Evolutionary conservation across 495 filamentous ascomycete species (phyloP).

Genomic region (Penicillium odoratum): DNA sequence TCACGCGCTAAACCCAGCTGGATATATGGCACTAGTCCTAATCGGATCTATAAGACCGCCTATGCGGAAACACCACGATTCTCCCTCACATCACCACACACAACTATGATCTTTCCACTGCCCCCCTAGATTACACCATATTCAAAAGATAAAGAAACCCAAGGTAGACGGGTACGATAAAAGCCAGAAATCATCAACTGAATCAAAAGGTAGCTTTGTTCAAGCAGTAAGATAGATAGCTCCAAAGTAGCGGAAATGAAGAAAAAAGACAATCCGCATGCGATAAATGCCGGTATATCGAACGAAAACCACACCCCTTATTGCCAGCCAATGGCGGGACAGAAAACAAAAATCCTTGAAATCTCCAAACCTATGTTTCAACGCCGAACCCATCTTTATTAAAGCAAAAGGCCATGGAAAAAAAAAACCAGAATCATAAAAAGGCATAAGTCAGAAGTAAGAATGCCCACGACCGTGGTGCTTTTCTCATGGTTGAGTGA

Average conservation of each 20-base stretch:
- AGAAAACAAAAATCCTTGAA: conserved; percentile 17
- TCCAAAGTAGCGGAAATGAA: conserved; percentile 1
- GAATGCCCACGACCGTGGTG: conserved; percentile 1
- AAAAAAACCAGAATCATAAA: conserved; percentile 12
- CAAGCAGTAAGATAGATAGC: neutral
- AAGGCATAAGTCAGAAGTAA: conserved; percentile 10
- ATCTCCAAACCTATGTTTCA: conserved; percentile 30
- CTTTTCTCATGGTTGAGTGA: conserved; percentile 10
- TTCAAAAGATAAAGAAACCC: conserved; percentile 7
- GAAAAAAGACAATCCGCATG: conserved; percentile 9
- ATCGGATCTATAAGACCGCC: too few species aligned
- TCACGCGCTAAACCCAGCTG: too few species aligned
- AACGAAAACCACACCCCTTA: conserved; percentile 4
- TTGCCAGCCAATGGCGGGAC: conserved; percentile 12
- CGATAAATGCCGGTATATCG: conserved; percentile 5
- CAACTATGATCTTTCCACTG: too few species aligned
- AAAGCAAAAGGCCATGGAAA: conserved; percentile 11
- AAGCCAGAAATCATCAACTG: conserved; percentile 17
- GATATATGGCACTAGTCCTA: too few species aligned
- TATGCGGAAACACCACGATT: too few species aligned
- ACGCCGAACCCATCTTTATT: conserved; percentile 37
- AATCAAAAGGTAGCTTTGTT: conserved; percentile 6
- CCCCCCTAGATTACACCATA: too few species aligned
- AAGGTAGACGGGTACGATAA: conserved; percentile 15
- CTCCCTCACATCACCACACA: too few species aligned